Percentiles rank a stretch among this genome's conserved stretches.
Evolutionary conservation across 75 land plant species (phyloP).

Genomic region (Larix kaempferi): DNA sequence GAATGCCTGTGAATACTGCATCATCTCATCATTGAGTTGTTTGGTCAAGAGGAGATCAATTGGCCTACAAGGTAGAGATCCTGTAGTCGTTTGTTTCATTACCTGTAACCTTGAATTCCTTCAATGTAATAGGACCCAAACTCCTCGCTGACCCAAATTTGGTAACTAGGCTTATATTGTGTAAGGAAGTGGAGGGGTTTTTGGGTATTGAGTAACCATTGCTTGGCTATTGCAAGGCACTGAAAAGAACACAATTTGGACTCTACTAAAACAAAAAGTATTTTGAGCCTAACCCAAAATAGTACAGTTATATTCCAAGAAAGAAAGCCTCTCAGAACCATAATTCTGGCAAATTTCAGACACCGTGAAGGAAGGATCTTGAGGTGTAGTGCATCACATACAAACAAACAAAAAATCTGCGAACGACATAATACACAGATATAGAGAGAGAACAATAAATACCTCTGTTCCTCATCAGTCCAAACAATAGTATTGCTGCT

Average conservation of each 20-base stretch:
- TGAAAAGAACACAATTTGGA: not conserved
- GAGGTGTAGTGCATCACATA: too few species aligned
- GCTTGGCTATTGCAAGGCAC: not conserved
- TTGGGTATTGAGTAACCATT: not conserved
- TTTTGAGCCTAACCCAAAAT: not conserved
- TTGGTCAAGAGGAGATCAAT: too few species aligned
- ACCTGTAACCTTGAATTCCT: too few species aligned
- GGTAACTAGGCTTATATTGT: not conserved
- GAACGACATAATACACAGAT: not conserved
- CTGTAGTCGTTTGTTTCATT: too few species aligned
- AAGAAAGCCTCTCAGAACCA: not conserved
- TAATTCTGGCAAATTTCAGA: not conserved
- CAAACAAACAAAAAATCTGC: not conserved
- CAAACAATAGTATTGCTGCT: not conserved
- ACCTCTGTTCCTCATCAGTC: slow-evolving; percentile 6
- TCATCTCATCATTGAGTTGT: too few species aligned
- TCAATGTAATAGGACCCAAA: too few species aligned
- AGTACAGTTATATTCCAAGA: not conserved
- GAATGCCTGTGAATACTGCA: too few species aligned
- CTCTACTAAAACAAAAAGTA: not conserved
- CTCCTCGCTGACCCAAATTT: too few species aligned
- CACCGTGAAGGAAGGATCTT: not conserved
- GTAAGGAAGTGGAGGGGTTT: too few species aligned
- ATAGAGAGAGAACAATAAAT: not conserved
- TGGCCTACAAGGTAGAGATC: too few species aligned